These are phyloP conservation scores for Draba incana DNA, from an alignment of 345 rosid species.

Conservation along the genomic window DNA sequence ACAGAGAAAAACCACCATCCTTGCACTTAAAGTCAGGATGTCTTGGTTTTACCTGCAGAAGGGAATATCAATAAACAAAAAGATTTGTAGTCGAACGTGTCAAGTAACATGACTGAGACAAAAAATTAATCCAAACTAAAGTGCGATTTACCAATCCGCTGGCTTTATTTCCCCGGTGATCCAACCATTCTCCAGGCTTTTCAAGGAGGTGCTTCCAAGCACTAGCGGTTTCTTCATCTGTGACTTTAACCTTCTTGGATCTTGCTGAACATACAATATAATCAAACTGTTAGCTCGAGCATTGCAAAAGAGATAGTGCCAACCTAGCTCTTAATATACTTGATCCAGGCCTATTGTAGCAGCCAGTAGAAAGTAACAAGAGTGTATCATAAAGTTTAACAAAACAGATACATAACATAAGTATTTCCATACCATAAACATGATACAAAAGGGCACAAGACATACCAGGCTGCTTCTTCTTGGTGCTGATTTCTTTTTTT, in stretches of 20 bases:
- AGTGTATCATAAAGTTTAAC: neutral
- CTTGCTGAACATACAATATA: conserved; percentile 14
- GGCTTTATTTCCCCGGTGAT: conserved; percentile 59
- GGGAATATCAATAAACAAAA: neutral
- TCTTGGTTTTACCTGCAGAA: conserved; percentile 55
- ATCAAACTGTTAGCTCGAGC: neutral
- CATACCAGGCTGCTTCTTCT: conserved; percentile 27
- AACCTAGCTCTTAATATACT: conserved; percentile 1
- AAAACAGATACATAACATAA: neutral
- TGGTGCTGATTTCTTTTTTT: conserved; percentile 8
- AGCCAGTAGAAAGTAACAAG: neutral
- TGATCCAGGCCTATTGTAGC: conserved; percentile 1
- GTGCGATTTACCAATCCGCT: conserved; percentile 53
- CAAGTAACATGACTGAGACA: conserved; percentile 10
- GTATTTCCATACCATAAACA: neutral
- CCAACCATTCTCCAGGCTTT: conserved; percentile 73
- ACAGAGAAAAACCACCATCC: conserved; percentile 49
- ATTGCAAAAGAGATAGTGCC: neutral
- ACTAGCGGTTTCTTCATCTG: conserved; percentile 31
- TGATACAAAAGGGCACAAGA: neutral
- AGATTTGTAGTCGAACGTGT: conserved; percentile 6
- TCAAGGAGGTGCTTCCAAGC: conserved; percentile 61
- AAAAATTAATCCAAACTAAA: conserved; percentile 3
- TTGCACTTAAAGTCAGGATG: conserved; percentile 77
- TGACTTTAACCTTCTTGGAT: conserved; percentile 28